phyloP scores from a whole-genome alignment of 768 basidiomycete species.

The Psilocybe subaeruginosa region DNA sequence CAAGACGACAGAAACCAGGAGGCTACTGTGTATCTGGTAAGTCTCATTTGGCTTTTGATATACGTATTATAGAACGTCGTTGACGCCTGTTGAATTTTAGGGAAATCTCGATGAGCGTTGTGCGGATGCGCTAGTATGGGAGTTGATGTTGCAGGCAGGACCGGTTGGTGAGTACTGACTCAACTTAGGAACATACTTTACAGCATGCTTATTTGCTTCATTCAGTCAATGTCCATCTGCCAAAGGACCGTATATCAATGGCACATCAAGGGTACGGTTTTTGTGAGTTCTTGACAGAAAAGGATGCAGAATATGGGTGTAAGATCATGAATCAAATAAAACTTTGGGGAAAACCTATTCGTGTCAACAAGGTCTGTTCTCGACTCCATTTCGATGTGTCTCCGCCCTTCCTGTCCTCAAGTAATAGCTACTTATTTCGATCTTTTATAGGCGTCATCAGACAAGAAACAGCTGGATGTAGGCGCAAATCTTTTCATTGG shows the following conservation, averaged over 20 bases:
- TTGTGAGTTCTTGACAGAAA: constrained; percentile 98
- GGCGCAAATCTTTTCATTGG: constrained; percentile 98
- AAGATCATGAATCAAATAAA: constrained; percentile 99
- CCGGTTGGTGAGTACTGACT: constrained; percentile 78
- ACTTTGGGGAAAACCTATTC: constrained; percentile 96
- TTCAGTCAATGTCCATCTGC: constrained; percentile 94
- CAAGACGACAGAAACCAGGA: constrained; percentile 92
- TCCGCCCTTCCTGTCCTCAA: not conserved
- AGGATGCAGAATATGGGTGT: constrained; percentile 99
- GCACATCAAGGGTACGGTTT: constrained; percentile 99
- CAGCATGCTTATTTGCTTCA: not conserved
- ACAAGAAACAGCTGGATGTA: constrained; percentile 97
- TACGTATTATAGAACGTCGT: constrained; percentile 1
- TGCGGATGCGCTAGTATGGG: constrained; percentile 94
- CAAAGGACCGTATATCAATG: constrained; percentile 98
- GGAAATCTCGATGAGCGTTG: constrained; percentile 97
- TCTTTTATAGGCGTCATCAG: constrained; percentile 81
- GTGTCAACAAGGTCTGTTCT: constrained; percentile 91
- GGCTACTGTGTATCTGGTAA: constrained; percentile 85
- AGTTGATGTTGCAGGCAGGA: constrained; percentile 98
- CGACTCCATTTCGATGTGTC: too few relatives aligned
- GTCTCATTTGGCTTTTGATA: constrained; percentile 8
- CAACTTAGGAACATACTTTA: not conserved
- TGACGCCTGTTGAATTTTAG: constrained; percentile 39
- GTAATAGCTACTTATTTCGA: not conserved